A percentile compares a stretch with the other conserved stretches of the same genome.
Evolutionary conservation across 2,329 filamentous ascomycete genomes (phyloP).

Genomic region (Cordyceps javanica): DNA sequence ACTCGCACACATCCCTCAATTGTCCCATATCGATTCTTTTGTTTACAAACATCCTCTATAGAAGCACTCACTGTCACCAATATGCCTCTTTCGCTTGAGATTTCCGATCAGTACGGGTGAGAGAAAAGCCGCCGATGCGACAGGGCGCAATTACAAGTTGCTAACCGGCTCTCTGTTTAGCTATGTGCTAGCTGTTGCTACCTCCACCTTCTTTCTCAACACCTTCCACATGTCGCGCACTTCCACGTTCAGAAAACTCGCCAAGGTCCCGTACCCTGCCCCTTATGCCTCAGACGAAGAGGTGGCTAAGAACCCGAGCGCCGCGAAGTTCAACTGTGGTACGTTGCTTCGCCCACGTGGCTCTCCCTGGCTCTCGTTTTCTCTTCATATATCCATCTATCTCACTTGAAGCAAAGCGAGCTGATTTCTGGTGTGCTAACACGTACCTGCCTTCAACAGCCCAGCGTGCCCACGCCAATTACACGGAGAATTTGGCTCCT

Average conservation of each 20-base stretch:
- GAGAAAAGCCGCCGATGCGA: slow-evolving; percentile 15
- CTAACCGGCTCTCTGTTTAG: slow-evolving; percentile 30
- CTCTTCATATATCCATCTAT: no score
- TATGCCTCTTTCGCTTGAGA: slow-evolving; percentile 38
- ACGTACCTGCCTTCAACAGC: background rate
- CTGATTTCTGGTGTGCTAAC: background rate
- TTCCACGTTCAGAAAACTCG: slow-evolving; percentile 41
- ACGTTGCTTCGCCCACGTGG: slow-evolving; percentile 19
- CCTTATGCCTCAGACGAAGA: slow-evolving; percentile 50
- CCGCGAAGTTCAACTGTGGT: slow-evolving; percentile 58
- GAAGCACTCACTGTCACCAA: slow-evolving; percentile 16
- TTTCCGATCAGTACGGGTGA: slow-evolving; percentile 48
- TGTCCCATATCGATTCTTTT: background rate
- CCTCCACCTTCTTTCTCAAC: slow-evolving; percentile 54
- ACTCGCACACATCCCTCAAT: background rate
- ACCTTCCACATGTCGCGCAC: slow-evolving; percentile 44
- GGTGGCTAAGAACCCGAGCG: slow-evolving; percentile 47
- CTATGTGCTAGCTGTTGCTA: slow-evolving; percentile 54
- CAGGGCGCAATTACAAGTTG: background rate
- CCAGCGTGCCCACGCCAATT: slow-evolving; percentile 12
- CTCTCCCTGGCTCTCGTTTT: background rate
- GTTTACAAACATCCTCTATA: background rate
- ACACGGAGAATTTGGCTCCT: slow-evolving; percentile 52
- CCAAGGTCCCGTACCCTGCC: slow-evolving; percentile 50
- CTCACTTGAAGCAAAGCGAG: background rate